phyloP scores from a whole-genome alignment of 1,139 yeast genomes.

The Sugiyamaella sp. region DNA sequence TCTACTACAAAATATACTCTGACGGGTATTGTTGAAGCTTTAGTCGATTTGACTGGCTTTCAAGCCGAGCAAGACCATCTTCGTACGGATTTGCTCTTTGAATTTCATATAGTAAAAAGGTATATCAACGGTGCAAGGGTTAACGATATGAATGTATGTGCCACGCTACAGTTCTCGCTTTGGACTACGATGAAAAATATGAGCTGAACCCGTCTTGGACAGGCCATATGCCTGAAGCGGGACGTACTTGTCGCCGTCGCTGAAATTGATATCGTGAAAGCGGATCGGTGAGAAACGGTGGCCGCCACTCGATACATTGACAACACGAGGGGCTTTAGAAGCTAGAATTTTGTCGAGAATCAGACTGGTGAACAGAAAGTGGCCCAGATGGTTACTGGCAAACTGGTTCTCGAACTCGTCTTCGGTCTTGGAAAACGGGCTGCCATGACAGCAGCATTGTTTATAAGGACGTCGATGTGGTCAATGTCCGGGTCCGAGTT shows the following conservation, averaged over 20 bases:
- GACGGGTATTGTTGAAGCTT: too few relatives aligned
- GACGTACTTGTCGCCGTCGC: slow-evolving; percentile 25
- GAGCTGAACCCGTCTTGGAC: slow-evolving; percentile 38
- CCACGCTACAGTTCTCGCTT: too few relatives aligned
- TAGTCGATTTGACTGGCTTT: too few relatives aligned
- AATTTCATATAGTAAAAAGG: too few relatives aligned
- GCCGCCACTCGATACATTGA: slow-evolving; percentile 69
- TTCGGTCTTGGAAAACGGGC: slow-evolving; percentile 20
- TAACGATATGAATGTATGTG: too few relatives aligned
- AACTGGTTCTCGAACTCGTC: slow-evolving; percentile 73
- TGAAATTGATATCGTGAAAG: slow-evolving; percentile 30
- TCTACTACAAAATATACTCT: too few relatives aligned
- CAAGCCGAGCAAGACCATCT: too few relatives aligned
- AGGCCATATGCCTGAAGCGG: slow-evolving; percentile 34
- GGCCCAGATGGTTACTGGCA: slow-evolving; percentile 75
- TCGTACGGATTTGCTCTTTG: too few relatives aligned
- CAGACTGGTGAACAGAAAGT: slow-evolving; percentile 42
- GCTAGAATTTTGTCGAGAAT: slow-evolving; percentile 27
- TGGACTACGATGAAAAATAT: too few relatives aligned
- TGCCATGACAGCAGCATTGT: slow-evolving; percentile 28
- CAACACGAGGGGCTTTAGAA: slow-evolving; percentile 51
- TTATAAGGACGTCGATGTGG: slow-evolving; percentile 22
- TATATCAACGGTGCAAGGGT: too few relatives aligned
- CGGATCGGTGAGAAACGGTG: slow-evolving; percentile 47
- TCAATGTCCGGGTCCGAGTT: slow-evolving; percentile 10